phyloP scores from a whole-genome alignment of 2,329 filamentous ascomycete species.

The Ceratocystis smalleyi region DNA sequence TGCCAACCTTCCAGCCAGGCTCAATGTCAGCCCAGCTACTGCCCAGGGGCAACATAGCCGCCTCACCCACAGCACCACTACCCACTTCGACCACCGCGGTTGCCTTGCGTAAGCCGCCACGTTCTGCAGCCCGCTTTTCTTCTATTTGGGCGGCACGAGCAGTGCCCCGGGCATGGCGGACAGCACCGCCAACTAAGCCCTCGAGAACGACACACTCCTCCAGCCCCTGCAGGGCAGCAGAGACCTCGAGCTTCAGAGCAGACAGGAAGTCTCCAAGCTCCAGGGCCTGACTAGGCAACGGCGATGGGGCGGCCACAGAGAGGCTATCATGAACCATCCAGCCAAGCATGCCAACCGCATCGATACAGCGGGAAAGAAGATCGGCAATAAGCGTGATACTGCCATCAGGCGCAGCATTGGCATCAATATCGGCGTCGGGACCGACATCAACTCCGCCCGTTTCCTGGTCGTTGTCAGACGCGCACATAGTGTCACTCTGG shows the following conservation, averaged over 20 bases:
- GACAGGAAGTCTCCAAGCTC: constrained; percentile 49
- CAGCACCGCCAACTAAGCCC: constrained; percentile 48
- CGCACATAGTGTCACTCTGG: neutral
- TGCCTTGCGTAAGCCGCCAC: constrained; percentile 1
- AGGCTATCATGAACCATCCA: constrained; percentile 48
- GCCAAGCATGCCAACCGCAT: constrained; percentile 57
- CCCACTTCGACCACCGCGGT: neutral
- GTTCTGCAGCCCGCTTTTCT: neutral
- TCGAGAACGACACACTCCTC: constrained; percentile 52
- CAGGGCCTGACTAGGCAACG: constrained; percentile 34
- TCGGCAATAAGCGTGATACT: constrained; percentile 57
- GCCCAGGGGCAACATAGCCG: constrained; percentile 51
- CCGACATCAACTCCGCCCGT: constrained; percentile 33
- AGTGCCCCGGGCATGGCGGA: constrained; percentile 39
- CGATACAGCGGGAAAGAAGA: constrained; percentile 56
- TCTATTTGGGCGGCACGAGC: constrained; percentile 18
- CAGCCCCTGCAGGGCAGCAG: constrained; percentile 54
- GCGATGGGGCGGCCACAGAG: neutral
- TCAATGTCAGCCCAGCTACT: constrained; percentile 28
- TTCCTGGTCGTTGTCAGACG: neutral
- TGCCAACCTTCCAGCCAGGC: constrained; percentile 39
- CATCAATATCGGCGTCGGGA: constrained; percentile 28
- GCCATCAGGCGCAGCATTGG: constrained; percentile 38
- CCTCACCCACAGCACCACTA: neutral
- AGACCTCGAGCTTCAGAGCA: constrained; percentile 51